Base-by-base conservation (phyloP, 23 red algal species). In the Cyanidioschyzon merolae region DNA sequence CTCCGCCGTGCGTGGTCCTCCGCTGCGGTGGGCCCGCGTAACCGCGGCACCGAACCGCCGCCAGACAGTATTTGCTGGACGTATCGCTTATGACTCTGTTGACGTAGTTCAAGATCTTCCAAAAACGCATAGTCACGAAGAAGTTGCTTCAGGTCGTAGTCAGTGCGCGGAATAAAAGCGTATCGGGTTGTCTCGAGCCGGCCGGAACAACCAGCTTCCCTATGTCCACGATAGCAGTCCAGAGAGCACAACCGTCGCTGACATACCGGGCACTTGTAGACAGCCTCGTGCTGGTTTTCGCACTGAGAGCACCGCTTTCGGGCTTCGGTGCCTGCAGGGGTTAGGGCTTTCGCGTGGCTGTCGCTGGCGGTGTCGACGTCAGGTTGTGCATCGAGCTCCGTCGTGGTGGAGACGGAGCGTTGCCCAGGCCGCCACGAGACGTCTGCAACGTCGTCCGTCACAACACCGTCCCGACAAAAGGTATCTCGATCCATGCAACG, bases 41-140 rank as follows among this genome's bases (percentile, higher is more conserved):
- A 54, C 7, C 12, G 21, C 21, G 45, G 21, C 45, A 15, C 45
- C 12, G 45, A 21, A 21, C 12, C 7, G 21, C 7, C 45, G 45
- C 45, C 45, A 7, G 45, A 54, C 45, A 54, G 12, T 21, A 54
- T 7, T 21, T 54, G 16, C 63, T 35, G 63, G 30, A 25, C 2
- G 12, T 71, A 27, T 27, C 63, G 63, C 12, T 21, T 21, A 21
- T 54, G 45, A 21, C 45, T 21, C 45, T 54, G 45, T 54, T 54
- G 45, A 54, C 7, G 45, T 15, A 7, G 45, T 15, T 32, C 29
- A 3, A 71, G n/a, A 71, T 71, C 63, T 7, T 71, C 63, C 29
- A 71, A 32, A 71, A 71, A 71, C 3, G 63, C 63, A 71, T 71
- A 71, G 63, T 71, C 63, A 25, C 32, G 63, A 32, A 71, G 32